Conservation (phyloP, 352 stramenopile genomes). For the Phytophthora vignae region DNA sequence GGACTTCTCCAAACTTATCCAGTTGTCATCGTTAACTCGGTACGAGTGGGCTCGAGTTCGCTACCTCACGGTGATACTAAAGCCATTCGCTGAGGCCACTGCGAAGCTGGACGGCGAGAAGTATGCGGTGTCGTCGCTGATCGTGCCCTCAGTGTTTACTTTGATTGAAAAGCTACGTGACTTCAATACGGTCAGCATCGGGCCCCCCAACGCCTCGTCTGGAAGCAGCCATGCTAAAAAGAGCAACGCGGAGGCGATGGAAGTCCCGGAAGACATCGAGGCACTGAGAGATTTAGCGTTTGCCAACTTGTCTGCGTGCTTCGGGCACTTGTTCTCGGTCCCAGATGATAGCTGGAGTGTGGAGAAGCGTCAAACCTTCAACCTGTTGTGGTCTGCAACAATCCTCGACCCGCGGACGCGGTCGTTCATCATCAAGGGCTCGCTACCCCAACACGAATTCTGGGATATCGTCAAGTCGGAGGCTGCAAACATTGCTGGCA, state of each 20-base stretch:
- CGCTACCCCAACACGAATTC: slow-evolving; percentile 60
- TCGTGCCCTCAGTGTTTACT: slow-evolving; percentile 76
- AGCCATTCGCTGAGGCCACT: slow-evolving; percentile 71
- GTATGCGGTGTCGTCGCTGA: slow-evolving; percentile 69
- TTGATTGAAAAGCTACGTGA: slow-evolving; percentile 71
- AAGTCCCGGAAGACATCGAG: slow-evolving; percentile 71
- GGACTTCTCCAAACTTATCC: slow-evolving; percentile 77
- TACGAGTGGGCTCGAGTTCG: slow-evolving; percentile 77
- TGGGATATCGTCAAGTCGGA: slow-evolving; percentile 79
- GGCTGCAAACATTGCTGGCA: slow-evolving; percentile 56
- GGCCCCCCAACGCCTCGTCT: slow-evolving; percentile 3
- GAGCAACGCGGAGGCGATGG: slow-evolving; percentile 17
- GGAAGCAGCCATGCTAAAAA: slow-evolving; percentile 9
- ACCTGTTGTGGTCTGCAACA: slow-evolving; percentile 72
- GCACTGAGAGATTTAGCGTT: slow-evolving; percentile 64
- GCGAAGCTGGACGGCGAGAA: slow-evolving; percentile 66
- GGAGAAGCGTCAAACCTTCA: slow-evolving; percentile 65
- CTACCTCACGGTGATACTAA: slow-evolving; percentile 68
- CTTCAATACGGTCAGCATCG: slow-evolving; percentile 10
- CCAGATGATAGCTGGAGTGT: slow-evolving; percentile 51
- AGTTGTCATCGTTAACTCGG: slow-evolving; percentile 65
- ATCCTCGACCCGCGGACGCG: slow-evolving; percentile 79
- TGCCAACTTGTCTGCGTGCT: slow-evolving; percentile 57
- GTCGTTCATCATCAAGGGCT: slow-evolving; percentile 79
- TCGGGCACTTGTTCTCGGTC: slow-evolving; percentile 65